These are phyloP conservation scores for Pythium rhizo-oryzae DNA, from an alignment of 352 stramenopile genomes.

Conservation along the genomic window DNA sequence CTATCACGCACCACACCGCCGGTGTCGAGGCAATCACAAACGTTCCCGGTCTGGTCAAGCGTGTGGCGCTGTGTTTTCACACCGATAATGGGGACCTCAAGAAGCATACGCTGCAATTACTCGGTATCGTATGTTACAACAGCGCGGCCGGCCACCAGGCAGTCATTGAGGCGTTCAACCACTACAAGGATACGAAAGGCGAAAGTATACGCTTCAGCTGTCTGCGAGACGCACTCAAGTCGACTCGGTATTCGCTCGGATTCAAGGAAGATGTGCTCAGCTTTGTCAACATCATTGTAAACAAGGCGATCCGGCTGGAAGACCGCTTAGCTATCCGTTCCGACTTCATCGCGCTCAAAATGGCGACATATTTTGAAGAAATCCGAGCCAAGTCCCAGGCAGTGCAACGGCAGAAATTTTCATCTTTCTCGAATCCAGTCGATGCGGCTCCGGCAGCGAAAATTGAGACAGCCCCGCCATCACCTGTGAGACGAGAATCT, in stretches of 20 bases:
- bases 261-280: constrained; percentile 90
- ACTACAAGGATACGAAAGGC: constrained; percentile 86
- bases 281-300: constrained; percentile 91
- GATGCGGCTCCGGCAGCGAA: constrained; percentile 15
- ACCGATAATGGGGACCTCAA: constrained; percentile 83
- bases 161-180: constrained; percentile 81
- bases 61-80: constrained; percentile 82
- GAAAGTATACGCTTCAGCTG: constrained; percentile 83
- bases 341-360: constrained; percentile 86
- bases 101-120: constrained; percentile 79
- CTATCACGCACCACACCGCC: constrained; percentile 76
- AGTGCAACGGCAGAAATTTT: constrained; percentile 73
- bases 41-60: constrained; percentile 78
- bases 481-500: constrained; percentile 6
- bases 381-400: constrained; percentile 82
- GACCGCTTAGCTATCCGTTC: constrained; percentile 79
- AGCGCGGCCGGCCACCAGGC: constrained; percentile 78
- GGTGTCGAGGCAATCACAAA: constrained; percentile 85
- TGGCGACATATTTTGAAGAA: constrained; percentile 88
- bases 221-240: constrained; percentile 79
- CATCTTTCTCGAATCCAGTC: constrained; percentile 32
- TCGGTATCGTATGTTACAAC: constrained; percentile 89
- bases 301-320: constrained; percentile 85
- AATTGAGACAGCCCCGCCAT: constrained; percentile 18
- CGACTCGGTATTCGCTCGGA: constrained; percentile 79